phyloP scores from a whole-genome alignment of 305 asterid genomes.

The Ilex paraguariensis region DNA sequence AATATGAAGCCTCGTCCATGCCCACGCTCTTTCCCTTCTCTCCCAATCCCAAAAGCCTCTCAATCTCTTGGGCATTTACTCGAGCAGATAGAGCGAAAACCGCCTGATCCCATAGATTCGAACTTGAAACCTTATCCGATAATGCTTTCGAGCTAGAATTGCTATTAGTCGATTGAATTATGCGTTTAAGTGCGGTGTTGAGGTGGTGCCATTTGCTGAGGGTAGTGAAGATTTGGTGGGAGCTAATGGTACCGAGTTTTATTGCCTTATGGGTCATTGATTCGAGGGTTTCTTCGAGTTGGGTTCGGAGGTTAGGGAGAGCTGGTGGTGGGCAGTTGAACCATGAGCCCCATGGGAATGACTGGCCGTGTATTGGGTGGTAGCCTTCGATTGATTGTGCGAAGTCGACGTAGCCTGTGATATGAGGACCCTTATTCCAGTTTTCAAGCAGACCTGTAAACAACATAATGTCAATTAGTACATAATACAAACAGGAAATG shows the following conservation, averaged over 20 bases:
- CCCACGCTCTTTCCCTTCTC: constrained; percentile 21
- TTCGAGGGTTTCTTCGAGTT: constrained; percentile 59
- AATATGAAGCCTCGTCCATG: constrained; percentile 56
- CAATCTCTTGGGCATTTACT: constrained; percentile 50
- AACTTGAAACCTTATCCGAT: constrained; percentile 26
- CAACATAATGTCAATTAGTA: constrained; percentile 47
- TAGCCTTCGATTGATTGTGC: constrained; percentile 60
- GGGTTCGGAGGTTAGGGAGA: constrained; percentile 38
- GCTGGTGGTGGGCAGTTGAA: constrained; percentile 51
- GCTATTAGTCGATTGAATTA: constrained; percentile 16
- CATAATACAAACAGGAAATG: no score
- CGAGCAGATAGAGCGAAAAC: constrained; percentile 54
- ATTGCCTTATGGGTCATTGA: background rate
- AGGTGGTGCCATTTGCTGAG: constrained; percentile 62
- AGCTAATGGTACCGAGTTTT: constrained; percentile 22
- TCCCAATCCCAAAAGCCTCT: constrained; percentile 25
- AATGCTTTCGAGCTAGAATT: background rate
- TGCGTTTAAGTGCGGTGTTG: constrained; percentile 59
- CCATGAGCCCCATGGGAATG: constrained; percentile 95
- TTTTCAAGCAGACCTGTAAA: constrained; percentile 62
- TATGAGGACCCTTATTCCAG: constrained; percentile 58
- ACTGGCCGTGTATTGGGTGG: constrained; percentile 82
- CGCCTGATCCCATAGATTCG: constrained; percentile 78
- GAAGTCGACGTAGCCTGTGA: constrained; percentile 76
- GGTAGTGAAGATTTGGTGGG: constrained; percentile 11